Evolutionary conservation across 331 rosid genomes (phyloP), one percentile per base, ranked within the genome.

Genomic region (Dryas integrifolia): DNA sequence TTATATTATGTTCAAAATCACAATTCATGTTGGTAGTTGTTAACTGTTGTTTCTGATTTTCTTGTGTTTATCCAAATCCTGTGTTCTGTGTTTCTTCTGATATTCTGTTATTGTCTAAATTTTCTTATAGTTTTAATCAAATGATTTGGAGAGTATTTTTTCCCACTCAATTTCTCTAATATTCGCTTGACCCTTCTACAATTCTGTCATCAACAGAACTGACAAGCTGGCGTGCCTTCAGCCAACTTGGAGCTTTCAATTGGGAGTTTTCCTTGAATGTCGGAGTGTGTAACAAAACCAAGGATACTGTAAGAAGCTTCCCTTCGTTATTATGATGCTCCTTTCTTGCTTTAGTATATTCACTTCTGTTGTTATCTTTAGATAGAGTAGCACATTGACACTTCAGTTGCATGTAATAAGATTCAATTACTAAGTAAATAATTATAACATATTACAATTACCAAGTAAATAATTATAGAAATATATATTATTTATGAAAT

Each of bases 201-300:
- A 55, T 21, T 21, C 0, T 68, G 15, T 69, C 72, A 44, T 60
- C 55, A 18, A 46, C 74, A 69, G 80, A 73, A 15, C 55, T 24
- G 61, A 18, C 77, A 56, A 70, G 24, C 39, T 76, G 44, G 72
- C 26, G 35, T 4, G 5, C 58, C 39, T 55, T 45, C 46, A 64
- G 63, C 13, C 45, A 35, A 46, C 67, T 40, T 67, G 41, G 44
- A 21, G 18, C 55, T 74, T 65, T 55, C 53, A 64, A 21, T 44
- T 46, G 56, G 75, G 81, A 72, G 52, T 60, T 76, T 59, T 40
- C 60, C 57, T 45, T 71, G 49, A 65, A 70, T 52, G 7, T 61
- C 5, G 78, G 52, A 71, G 60, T 59, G 41, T 0, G 2, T 44
- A 50, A 26, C 71, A 56, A 35, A 30, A 0, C 48, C 41, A 14